Evolutionary conservation across 1,139 yeast species (phyloP).

Genomic region (Candida dubliniensis): DNA sequence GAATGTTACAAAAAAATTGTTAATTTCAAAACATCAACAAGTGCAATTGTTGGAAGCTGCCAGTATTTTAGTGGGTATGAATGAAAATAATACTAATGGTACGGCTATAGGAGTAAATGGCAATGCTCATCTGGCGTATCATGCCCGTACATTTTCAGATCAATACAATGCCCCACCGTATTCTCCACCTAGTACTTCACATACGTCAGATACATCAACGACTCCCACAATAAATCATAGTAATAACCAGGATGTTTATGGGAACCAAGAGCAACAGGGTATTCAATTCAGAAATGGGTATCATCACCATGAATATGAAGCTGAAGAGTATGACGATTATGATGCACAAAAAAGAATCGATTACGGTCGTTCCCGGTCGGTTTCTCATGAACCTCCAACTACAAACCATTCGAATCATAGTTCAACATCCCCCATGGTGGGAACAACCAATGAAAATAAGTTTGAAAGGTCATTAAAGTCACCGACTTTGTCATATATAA

Average conservation of each 20-base stretch:
- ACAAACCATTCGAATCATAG: background rate
- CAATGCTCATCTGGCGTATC: background rate
- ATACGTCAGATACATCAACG: conserved; percentile 10
- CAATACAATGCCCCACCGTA: conserved; percentile 8
- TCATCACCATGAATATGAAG: background rate
- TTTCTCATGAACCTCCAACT: conserved; percentile 23
- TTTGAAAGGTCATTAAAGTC: conserved; percentile 8
- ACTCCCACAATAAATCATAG: conserved; percentile 9
- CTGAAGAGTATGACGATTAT: background rate
- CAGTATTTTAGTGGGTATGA: conserved; percentile 79
- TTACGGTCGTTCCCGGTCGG: conserved; percentile 17
- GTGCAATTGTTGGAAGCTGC: conserved; percentile 89
- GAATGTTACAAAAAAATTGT: conserved; percentile 77
- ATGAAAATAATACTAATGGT: conserved; percentile 35
- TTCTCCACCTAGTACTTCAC: conserved; percentile 9
- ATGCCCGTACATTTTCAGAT: conserved; percentile 9
- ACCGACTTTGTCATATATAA: conserved; percentile 6
- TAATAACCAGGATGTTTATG: background rate
- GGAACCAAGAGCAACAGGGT: background rate
- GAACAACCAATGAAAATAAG: conserved; percentile 10
- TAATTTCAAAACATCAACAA: conserved; percentile 88
- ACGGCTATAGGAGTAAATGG: too few relatives aligned
- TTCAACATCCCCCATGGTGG: conserved; percentile 10
- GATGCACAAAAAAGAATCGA: conserved; percentile 5
- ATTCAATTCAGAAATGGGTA: conserved; percentile 6